Base-by-base conservation (phyloP, 1,139 yeast genomes). In the Fermentozyma sake region DNA sequence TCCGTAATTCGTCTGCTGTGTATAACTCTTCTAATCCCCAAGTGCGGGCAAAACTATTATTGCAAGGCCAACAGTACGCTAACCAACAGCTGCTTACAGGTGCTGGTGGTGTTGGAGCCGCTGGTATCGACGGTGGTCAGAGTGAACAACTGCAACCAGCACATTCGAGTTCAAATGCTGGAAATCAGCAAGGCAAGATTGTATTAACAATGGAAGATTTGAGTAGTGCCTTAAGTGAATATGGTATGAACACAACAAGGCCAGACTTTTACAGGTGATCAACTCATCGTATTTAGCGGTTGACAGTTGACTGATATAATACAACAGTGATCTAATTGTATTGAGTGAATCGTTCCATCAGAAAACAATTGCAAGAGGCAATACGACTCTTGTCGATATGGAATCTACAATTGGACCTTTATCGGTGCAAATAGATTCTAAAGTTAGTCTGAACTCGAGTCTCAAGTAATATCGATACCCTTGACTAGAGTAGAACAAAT, bases 191-290 rank as follows among this genome's bases (percentile, higher is more conserved):
- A 37, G 86, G 85, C 16, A 83, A 84, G 46, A 76, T 83, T 20
- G 86, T 84, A 8, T 67, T 86, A 41, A 85, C 95, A 0, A 81
- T 84, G 83, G 95, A 85, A 37, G 96, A 86, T 49, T 66, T 86
- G 46, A 79, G 93, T 42, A 79, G 83, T 48, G 96, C 96, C 1
- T 58, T 86, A 39, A 73, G 87, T 22, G 99, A 93, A 52, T 91
- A 91, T 49, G 99, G 99, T 1, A 68, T 93, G 45, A 89, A 91
- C 48, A 76, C 93, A 4, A 74, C 81, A 34, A 71, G 96, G 41
- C 97, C 98, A 1, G 97, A 89, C 41, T 93, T 89, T 53, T 93
- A 91, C 58, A 76, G 95, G 19, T 41, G 26, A n/a, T n/a, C n/a
- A n/a, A n/a, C n/a, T n/a, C n/a, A n/a, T n/a, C n/a, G n/a, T n/a